Conservation (phyloP, 108 stramenopile genomes). For the Licmophora abbreviata region DNA sequence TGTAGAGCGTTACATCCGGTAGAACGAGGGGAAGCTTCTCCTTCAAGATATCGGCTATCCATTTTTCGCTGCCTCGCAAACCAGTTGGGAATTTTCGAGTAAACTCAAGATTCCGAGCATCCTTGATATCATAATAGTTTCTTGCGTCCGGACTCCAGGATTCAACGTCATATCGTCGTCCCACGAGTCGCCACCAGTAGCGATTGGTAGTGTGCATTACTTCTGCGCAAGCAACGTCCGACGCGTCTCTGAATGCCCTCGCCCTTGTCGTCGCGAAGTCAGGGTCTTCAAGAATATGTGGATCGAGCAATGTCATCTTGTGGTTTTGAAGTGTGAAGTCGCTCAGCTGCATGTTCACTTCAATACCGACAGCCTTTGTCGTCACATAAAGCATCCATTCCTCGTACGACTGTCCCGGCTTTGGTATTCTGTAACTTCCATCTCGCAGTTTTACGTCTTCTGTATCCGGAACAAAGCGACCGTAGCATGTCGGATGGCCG, state of each 20-base stretch:
- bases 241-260: constrained; percentile 54
- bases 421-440: constrained; percentile 75
- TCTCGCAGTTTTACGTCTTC: constrained; percentile 90
- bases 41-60: constrained; percentile 86
- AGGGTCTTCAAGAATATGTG: constrained; percentile 77
- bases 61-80: constrained; percentile 67
- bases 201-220: constrained; percentile 94
- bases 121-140: constrained; percentile 79
- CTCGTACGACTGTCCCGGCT: constrained; percentile 82
- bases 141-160: constrained; percentile 88
- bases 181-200: constrained; percentile 95
- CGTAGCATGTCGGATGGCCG: constrained; percentile 85
- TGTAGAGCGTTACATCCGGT: constrained; percentile 81
- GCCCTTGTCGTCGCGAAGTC: constrained; percentile 72
- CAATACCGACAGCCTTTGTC: constrained; percentile 94
- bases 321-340: constrained; percentile 98
- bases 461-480: constrained; percentile 95
- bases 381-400: constrained; percentile 96
- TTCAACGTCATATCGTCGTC: constrained; percentile 93
- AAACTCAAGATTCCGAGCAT: constrained; percentile 45
- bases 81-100: constrained; percentile 72
- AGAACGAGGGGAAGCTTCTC: constrained; percentile 81
- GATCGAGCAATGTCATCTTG: constrained; percentile 93
- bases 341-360: constrained; percentile 92
- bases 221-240: constrained; percentile 92